Base-by-base conservation (phyloP, 2,329 filamentous ascomycete species). In the Aspergillus carbonarius region DNA sequence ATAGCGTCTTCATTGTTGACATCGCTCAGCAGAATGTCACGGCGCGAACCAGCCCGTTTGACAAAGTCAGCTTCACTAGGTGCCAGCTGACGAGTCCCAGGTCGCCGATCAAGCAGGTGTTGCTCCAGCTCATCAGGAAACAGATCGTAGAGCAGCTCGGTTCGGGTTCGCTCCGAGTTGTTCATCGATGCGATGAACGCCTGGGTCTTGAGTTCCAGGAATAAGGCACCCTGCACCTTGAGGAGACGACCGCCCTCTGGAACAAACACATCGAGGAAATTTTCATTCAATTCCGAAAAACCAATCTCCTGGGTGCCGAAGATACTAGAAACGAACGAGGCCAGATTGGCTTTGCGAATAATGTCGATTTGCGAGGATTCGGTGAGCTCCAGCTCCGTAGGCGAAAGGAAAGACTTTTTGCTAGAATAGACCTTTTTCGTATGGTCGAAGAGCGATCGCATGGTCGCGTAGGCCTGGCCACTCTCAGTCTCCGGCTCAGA, bases 131-230 rank as follows among this genome's bases (percentile, higher is more conserved):
- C 80, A 27, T 79, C 71, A 0, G 85, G 85, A 64, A 89, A 88
- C 0, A 88, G 72, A 54, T 85, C 81, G 56, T 83, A 80, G 27
- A 88, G 72, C 27, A 87, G 76, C 42, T 85, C 81, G 18, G 84
- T 82, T 50, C 82, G 81, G 2, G 79, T 77, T 27, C 79, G 80
- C 55, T 85, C 81, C 42, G 80, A 81, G 65, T 81, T 83, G 63
- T 83, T 81, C 66, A 86, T 78, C 4, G 83, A 83, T 4, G 84
- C 85, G 57, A 88, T 85, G 66, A 87, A 88, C 13, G 85, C 85
- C 69, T 88, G 86, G 1, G 86, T 88, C 72, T 89, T 89, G 17
- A 89, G 73, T 61, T 88, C 85, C 13, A 88, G 77, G 63, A 83
- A 87, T 25, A 89, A 74, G 13, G 82, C 80, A 1, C 83, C 84